Evolutionary conservation across 2,329 filamentous ascomycete species (phyloP).

Genomic region (Raffaelea albimanens): DNA sequence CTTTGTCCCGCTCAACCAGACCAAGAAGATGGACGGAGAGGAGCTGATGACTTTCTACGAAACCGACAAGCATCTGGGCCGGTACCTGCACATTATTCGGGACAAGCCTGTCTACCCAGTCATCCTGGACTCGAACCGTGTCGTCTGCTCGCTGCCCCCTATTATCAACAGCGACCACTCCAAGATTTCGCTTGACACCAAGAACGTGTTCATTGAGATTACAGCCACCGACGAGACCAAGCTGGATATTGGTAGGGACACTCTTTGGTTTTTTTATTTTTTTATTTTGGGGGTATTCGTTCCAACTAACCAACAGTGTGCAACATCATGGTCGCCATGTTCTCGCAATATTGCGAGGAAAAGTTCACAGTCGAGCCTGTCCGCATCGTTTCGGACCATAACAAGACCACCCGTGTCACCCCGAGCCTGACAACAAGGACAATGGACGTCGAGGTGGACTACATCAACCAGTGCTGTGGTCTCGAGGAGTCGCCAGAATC

Average conservation of each 20-base stretch:
- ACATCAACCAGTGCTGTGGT: constrained; percentile 89
- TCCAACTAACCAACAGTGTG: no score
- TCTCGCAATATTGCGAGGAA: constrained; percentile 81
- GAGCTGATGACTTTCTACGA: constrained; percentile 94
- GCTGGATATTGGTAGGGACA: constrained; percentile 60
- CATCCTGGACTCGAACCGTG: constrained; percentile 80
- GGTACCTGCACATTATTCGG: constrained; percentile 77
- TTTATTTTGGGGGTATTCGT: no score
- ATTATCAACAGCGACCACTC: constrained; percentile 98
- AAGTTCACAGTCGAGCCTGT: constrained; percentile 90
- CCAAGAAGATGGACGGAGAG: constrained; percentile 73
- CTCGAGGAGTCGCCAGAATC: constrained; percentile 63
- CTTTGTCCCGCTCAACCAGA: constrained; percentile 86
- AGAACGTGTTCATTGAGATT: constrained; percentile 89
- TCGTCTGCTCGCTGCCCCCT: constrained; percentile 86
- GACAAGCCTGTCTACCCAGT: constrained; percentile 92
- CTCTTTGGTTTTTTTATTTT: constrained; percentile 36
- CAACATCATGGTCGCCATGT: constrained; percentile 96
- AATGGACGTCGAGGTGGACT: constrained; percentile 77
- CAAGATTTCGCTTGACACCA: constrained; percentile 87
- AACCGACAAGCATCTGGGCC: constrained; percentile 83
- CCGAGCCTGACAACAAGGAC: constrained; percentile 70
- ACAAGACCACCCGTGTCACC: constrained; percentile 69
- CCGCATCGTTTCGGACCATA: constrained; percentile 86
- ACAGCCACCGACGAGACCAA: constrained; percentile 95